Base-by-base conservation (phyloP, 345 rosid species). In the Linum trigynum region DNA sequence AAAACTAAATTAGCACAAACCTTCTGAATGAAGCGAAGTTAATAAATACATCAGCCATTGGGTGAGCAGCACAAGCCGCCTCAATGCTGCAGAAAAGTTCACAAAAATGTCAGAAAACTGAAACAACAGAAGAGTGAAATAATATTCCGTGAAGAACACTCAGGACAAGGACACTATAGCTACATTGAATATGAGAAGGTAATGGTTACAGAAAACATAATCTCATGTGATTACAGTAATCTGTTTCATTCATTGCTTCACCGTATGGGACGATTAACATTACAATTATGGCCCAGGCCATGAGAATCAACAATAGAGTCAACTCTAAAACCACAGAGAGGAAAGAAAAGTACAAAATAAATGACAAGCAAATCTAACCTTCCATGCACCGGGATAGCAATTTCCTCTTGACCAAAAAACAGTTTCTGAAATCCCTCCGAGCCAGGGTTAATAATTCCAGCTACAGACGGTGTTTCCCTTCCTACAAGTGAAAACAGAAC, bases 321-420 rank as follows among this genome's bases (percentile, higher is more conserved):
- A 23, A 23, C 32, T 23, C 32, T 23, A 23, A 23, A 23, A 23
- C 32, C 32, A 23, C 32, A 23, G 32, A 23, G 32, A 23, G 32
- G 32, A 23, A 23, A 23, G 32, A 23, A 59, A 59, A 15, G n/a
- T 39, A 10, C 3, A 39, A 23, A 41, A 59, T 40, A 53, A 75
- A 12, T 15, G 48, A 55, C 32, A 55, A 64, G 15, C 42, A 53
- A 12, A 58, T 41, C 80, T 58, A 88, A 92, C 98, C 86, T 68
- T 32, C 96, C 86, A 75, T 90, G 98, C 16, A 90, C 98, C 14
- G 98, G 95, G 74, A 92, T 92, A 16, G 98, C 98, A 41, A 92
- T 92, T 83, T 92, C 98, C 81, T 92, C 98, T 59, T 88, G 98
- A 57, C 98, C 98, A n/a, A 92, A 92, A 72, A 92, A 90, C 48